phyloP scores from a whole-genome alignment of 306 rosid genomes.

The Trifolium fragiferum region DNA sequence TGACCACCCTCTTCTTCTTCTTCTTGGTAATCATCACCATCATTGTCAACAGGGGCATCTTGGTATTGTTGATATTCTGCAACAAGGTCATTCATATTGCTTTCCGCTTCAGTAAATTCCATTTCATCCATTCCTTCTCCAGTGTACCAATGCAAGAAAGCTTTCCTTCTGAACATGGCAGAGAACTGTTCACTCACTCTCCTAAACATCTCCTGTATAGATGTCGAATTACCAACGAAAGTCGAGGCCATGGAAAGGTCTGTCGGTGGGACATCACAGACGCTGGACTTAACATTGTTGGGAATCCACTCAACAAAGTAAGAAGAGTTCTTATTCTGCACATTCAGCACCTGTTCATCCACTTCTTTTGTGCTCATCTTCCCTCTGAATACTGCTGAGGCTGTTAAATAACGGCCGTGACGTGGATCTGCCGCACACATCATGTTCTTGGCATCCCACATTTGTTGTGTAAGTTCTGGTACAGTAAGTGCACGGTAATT shows the following conservation, averaged over 20 bases:
- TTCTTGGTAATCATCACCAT: conserved; percentile 47
- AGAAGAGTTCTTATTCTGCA: conserved; percentile 79
- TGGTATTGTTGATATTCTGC: conserved; percentile 85
- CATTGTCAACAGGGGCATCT: conserved; percentile 60
- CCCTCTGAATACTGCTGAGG: conserved; percentile 81
- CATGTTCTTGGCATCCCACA: conserved; percentile 85
- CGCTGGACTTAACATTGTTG: conserved; percentile 80
- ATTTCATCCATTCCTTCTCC: conserved; percentile 85
- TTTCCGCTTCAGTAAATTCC: conserved; percentile 78
- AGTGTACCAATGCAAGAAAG: conserved; percentile 85
- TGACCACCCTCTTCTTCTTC: conserved; percentile 33
- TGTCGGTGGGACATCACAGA: conserved; percentile 73
- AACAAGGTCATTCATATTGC: conserved; percentile 84
- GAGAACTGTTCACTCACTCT: conserved; percentile 84
- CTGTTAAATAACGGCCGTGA: conserved; percentile 76
- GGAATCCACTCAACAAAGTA: conserved; percentile 85
- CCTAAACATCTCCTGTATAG: conserved; percentile 80
- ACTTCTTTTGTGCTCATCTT: conserved; percentile 74
- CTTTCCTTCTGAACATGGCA: conserved; percentile 83
- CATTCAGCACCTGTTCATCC: conserved; percentile 65
- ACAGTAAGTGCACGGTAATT: conserved; percentile 62
- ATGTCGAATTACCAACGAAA: conserved; percentile 77
- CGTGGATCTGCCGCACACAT: conserved; percentile 79
- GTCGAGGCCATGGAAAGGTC: conserved; percentile 74
- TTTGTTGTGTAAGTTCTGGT: conserved; percentile 80